phyloP scores from a whole-genome alignment of 257 asterid species.

The Solanum chiquidenum region DNA sequence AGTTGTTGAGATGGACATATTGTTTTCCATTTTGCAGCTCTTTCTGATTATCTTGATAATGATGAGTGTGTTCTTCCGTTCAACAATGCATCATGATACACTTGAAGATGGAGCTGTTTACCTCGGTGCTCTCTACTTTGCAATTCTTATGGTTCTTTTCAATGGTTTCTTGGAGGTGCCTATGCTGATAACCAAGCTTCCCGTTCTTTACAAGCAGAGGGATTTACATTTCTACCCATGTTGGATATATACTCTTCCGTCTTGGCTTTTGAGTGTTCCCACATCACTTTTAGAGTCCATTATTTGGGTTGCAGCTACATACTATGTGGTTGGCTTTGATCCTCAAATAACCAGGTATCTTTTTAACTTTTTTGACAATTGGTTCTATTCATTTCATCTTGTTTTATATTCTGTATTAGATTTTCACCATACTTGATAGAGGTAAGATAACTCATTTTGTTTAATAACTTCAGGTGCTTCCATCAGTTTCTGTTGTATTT shows the following conservation, averaged over 20 bases:
- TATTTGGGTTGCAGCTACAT: constrained; percentile 71
- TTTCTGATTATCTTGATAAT: constrained; percentile 43
- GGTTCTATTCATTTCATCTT: neutral
- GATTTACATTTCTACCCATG: constrained; percentile 77
- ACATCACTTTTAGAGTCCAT: constrained; percentile 56
- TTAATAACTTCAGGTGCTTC: constrained; percentile 42
- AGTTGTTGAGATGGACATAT: neutral
- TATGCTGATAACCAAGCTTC: constrained; percentile 71
- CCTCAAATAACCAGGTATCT: constrained; percentile 60
- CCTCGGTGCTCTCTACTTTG: constrained; percentile 79
- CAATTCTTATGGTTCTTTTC: constrained; percentile 67
- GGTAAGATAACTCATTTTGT: neutral
- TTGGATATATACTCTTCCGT: constrained; percentile 79
- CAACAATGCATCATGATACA: constrained; percentile 50
- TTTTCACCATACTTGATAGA: neutral
- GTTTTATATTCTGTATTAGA: neutral
- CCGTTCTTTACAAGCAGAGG: constrained; percentile 82
- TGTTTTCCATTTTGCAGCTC: constrained; percentile 48
- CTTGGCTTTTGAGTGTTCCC: constrained; percentile 79
- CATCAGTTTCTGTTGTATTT: constrained; percentile 53
- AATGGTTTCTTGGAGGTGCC: constrained; percentile 85
- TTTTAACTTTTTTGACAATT: neutral
- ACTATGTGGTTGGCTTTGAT: constrained; percentile 83
- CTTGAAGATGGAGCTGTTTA: constrained; percentile 66
- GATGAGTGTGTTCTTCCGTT: constrained; percentile 82